Conservation (phyloP, 1,284 basidiomycete species). For the Fomitopsis pinicola region DNA sequence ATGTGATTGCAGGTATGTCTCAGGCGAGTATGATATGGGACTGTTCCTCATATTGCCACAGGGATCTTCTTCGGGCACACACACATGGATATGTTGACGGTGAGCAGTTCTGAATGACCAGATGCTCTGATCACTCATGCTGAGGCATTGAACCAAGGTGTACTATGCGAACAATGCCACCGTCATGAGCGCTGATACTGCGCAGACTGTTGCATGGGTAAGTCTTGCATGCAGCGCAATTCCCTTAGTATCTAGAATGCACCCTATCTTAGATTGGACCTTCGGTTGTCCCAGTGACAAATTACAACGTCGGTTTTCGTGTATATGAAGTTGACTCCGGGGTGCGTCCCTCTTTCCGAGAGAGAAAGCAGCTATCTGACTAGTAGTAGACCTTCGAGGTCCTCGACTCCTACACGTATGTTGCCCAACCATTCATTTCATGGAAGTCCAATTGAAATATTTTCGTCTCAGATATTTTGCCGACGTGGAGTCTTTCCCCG, state of each 20-base stretch:
- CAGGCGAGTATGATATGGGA: no score
- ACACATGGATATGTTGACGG: constrained; percentile 62
- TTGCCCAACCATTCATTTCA: not conserved
- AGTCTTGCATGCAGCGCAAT: constrained; percentile 1
- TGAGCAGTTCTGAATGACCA: not conserved
- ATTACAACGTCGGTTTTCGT: constrained; percentile 77
- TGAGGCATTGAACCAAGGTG: constrained; percentile 37
- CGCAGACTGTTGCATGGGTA: constrained; percentile 54
- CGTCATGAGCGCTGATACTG: constrained; percentile 49
- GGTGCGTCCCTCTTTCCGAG: constrained; percentile 33
- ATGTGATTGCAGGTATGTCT: constrained; percentile 66
- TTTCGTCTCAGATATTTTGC: constrained; percentile 47
- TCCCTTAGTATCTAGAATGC: not conserved
- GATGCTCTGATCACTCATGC: not conserved
- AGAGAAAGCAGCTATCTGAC: no score
- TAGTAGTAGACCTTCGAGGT: constrained; percentile 62
- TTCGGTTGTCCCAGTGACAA: constrained; percentile 68
- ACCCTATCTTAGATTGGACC: constrained; percentile 47
- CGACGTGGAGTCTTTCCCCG: constrained; percentile 54
- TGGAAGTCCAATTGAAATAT: not conserved
- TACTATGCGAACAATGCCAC: constrained; percentile 77
- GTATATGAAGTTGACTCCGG: constrained; percentile 76
- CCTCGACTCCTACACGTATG: constrained; percentile 69
- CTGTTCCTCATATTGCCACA: not conserved
- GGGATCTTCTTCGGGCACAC: constrained; percentile 60